Evolutionary conservation across 2,329 filamentous ascomycete genomes (phyloP), one percentile per base, ranked within the genome.

Genomic region (Meredithiella fracta): DNA sequence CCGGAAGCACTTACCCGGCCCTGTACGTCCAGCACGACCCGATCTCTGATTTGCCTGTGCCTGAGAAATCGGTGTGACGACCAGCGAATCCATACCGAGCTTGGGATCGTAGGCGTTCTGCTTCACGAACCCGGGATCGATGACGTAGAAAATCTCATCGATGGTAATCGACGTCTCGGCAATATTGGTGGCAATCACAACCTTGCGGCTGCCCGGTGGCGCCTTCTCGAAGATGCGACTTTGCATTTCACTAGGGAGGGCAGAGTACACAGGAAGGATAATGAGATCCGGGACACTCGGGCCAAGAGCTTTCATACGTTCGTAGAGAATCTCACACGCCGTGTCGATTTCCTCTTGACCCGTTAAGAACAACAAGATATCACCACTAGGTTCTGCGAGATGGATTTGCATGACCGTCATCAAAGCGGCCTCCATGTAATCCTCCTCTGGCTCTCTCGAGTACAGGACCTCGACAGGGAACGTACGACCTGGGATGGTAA

Each of bases 341-440:
- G 89, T 95, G 64, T 98, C 92, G 60, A 98, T 98, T 68, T 98
- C 94, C 68, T 98, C 92, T 65, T 96, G 90, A 4, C 92, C 92
- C 0, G 94, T 98, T 62, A 98, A 76, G 72, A 98, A 98, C 1
- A 98, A 74, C n/a, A 98, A 70, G 53, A 98, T 96, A 64, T 98
- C 94, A 61, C 92, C 92, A 17, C 83, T 77, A 5, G 90, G 88
- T 64, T 98, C 92, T 1, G 85, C 92, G 17, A 98, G 71, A 66
- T 98, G 92, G 55, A 98, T 97, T 65, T 97, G 88, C 91, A 98
- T 96, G 51, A 96, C 89, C 0, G 92, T 97, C 14, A 90, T 85
- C n/a, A 98, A 73, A 0, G 92, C 89, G 1, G 90, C 83, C 66
- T 97, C 92, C 14, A 98, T 73, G 63, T 98, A 98, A 65, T 98